Evolutionary conservation across 148 eudicot species (phyloP).

Genomic region (Rhododendron molle): DNA sequence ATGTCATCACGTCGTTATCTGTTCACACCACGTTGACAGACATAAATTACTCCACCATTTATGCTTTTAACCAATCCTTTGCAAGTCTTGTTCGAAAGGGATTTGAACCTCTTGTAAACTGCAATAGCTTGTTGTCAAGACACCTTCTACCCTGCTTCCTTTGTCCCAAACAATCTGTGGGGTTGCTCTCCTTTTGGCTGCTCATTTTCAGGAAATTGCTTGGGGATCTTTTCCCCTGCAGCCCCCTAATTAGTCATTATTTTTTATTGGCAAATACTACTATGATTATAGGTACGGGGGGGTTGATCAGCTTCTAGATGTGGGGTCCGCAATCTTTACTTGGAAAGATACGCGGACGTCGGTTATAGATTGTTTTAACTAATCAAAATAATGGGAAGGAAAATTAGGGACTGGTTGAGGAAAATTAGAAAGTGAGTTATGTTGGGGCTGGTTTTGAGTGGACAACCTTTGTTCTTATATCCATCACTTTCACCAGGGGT

Average conservation of each 20-base stretch:
- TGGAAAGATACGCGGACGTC: not conserved
- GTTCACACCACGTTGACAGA: not conserved
- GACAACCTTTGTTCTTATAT: not conserved
- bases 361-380: not conserved
- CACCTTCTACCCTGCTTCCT: conserved; percentile 4
- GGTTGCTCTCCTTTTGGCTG: not conserved
- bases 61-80: not conserved
- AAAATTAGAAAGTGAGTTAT: not conserved
- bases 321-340: not conserved
- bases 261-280: not conserved
- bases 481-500: not conserved
- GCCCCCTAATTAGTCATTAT: not conserved
- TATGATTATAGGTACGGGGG: not conserved
- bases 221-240: not conserved
- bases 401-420: not conserved
- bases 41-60: not conserved
- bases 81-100: not conserved
- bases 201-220: not conserved
- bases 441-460: not conserved
- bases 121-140: not conserved
- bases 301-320: not conserved
- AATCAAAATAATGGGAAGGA: not conserved
- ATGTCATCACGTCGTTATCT: not conserved
- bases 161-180: not conserved
- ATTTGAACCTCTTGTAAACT: not conserved